These are phyloP conservation scores for Teratosphaeriaceae sp. DNA, from an alignment of 2,329 filamentous ascomycete species.

Conservation along the genomic window DNA sequence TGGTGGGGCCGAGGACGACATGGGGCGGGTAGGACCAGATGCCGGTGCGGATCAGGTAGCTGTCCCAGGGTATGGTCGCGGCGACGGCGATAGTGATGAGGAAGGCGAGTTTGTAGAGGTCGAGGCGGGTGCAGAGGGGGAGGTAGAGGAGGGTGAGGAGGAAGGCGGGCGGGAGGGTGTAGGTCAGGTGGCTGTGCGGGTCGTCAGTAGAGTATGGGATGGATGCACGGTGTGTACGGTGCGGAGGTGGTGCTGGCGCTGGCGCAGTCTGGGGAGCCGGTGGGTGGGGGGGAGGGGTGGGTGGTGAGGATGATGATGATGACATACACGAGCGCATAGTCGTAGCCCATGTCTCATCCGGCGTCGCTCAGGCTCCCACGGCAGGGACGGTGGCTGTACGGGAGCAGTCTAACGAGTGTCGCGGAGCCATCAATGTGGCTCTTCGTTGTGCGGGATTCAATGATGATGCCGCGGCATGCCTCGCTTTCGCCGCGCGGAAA, in stretches of 20 bases:
- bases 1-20: conserved; percentile 55
- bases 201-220: background rate
- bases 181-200: conserved; percentile 52
- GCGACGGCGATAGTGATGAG: conserved; percentile 57
- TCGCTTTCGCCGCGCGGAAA: too few relatives aligned
- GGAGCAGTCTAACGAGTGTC: background rate
- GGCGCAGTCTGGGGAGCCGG: conserved; percentile 2
- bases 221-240: conserved; percentile 6
- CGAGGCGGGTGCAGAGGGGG: conserved; percentile 56
- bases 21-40: conserved; percentile 66
- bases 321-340: conserved; percentile 58
- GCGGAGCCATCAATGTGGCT: background rate
- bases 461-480: too few relatives aligned
- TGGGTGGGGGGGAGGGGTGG: conserved; percentile 2
- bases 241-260: conserved; percentile 3
- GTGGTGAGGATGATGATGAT: conserved; percentile 1
- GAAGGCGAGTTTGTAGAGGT: conserved; percentile 56
- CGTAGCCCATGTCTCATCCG: conserved; percentile 46
- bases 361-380: too few relatives aligned
- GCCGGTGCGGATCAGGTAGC: conserved; percentile 59
- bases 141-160: conserved; percentile 53
- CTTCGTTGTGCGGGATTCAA: too few relatives aligned
- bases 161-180: conserved; percentile 58
- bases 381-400: too few relatives aligned
- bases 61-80: conserved; percentile 70